phyloP scores from a whole-genome alignment of 768 basidiomycete species.

The Podaxis carcinomalis region DNA sequence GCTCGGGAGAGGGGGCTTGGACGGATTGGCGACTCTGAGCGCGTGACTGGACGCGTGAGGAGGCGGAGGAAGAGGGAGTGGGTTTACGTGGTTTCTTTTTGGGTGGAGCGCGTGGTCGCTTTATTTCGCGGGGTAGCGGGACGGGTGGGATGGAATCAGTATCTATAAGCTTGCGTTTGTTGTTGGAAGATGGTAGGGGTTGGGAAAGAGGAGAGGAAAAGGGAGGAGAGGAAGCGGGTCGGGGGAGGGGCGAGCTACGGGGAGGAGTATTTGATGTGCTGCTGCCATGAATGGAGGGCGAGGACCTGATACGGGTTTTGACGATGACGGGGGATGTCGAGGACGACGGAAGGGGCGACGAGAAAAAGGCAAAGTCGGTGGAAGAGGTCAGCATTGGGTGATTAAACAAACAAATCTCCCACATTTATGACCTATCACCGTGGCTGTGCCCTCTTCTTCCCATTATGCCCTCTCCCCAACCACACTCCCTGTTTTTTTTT shows the following conservation, averaged over 20 bases:
- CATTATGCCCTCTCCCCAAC: neutral
- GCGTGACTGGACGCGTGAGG: conserved; percentile 42
- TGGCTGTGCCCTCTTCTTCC: conserved; percentile 12
- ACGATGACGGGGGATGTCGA: conserved; percentile 9
- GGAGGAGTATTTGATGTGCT: neutral
- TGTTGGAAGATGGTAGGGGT: conserved; percentile 16
- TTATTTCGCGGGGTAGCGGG: conserved; percentile 33
- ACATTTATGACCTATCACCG: conserved; percentile 6
- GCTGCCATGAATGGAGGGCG: neutral
- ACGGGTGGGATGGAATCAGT: conserved; percentile 11
- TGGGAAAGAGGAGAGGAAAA: conserved; percentile 25
- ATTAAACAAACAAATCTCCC: neutral
- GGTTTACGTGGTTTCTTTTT: conserved; percentile 28
- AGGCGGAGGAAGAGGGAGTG: conserved; percentile 29
- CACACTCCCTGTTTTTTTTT: neutral
- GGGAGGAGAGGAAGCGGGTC: conserved; percentile 15
- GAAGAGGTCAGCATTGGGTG: conserved; percentile 19
- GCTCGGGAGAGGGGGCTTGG: conserved; percentile 43
- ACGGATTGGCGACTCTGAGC: conserved; percentile 36
- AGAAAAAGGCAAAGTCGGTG: conserved; percentile 17
- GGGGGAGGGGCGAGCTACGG: conserved; percentile 15
- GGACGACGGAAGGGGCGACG: conserved; percentile 17
- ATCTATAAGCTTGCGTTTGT: conserved; percentile 33
- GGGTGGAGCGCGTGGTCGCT: conserved; percentile 30
- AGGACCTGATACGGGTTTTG: conserved; percentile 8